These are phyloP conservation scores for Fusarium papillatum DNA, from an alignment of 2,329 filamentous ascomycete species.

Conservation along the genomic window DNA sequence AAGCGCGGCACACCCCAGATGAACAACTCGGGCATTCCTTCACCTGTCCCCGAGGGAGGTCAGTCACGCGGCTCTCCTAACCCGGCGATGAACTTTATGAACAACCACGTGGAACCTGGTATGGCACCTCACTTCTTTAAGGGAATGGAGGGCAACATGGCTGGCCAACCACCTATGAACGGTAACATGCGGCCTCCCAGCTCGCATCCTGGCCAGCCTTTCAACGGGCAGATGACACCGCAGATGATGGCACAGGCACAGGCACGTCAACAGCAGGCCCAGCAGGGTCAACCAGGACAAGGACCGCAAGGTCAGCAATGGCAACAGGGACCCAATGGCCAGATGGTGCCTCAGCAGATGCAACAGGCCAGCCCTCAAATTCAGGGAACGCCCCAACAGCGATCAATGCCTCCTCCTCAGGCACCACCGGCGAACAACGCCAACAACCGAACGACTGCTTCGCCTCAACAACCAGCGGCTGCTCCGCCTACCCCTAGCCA, in stretches of 20 bases:
- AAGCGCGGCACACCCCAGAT: conserved; percentile 84
- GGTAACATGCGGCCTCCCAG: conserved; percentile 76
- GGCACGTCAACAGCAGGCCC: conserved; percentile 48
- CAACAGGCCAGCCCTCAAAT: conserved; percentile 59
- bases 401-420: conserved; percentile 77
- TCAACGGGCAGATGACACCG: conserved; percentile 70
- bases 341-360: conserved; percentile 56
- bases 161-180: conserved; percentile 66
- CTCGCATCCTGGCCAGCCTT: conserved; percentile 73
- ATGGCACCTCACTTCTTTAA: conserved; percentile 74
- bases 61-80: conserved; percentile 77
- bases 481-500: conserved; percentile 85
- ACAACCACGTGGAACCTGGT: conserved; percentile 71
- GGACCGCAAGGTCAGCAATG: conserved; percentile 53
- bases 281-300: conserved; percentile 51
- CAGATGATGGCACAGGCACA: conserved; percentile 70
- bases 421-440: conserved; percentile 67
- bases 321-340: conserved; percentile 57
- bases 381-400: conserved; percentile 80
- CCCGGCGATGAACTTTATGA: conserved; percentile 73
- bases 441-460: conserved; percentile 69
- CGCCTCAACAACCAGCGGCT: conserved; percentile 73
- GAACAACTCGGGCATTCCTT: conserved; percentile 77
- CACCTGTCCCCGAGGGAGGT: conserved; percentile 77
- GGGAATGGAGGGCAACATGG: conserved; percentile 63